Evolutionary conservation across 192 early-diverging fungal genomes (phyloP).

Genomic region (Irineochytrium annulatum): DNA sequence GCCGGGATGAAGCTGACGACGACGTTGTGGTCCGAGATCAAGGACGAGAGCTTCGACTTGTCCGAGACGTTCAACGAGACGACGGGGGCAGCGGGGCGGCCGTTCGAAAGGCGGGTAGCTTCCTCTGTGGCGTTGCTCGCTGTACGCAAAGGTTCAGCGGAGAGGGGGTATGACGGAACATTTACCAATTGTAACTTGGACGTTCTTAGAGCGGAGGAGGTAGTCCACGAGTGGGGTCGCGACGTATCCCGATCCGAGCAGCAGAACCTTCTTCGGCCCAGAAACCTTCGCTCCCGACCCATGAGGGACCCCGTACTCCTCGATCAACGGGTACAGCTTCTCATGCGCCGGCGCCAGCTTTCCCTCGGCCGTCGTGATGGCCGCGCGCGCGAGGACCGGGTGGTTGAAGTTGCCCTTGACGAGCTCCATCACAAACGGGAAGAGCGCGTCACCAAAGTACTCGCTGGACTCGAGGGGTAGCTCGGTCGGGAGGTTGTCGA

Average conservation of each 20-base stretch:
- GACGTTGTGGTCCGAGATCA: conserved; percentile 49
- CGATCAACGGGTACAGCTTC: conserved; percentile 41
- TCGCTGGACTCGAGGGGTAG: conserved; percentile 90
- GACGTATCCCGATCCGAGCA: conserved; percentile 96
- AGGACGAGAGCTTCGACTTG: conserved; percentile 42
- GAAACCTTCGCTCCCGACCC: neutral
- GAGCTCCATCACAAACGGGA: conserved; percentile 76
- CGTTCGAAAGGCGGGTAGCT: conserved; percentile 7
- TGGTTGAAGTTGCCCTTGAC: conserved; percentile 57
- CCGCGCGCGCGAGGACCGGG: conserved; percentile 70
- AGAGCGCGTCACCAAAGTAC: conserved; percentile 84
- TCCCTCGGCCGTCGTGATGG: conserved; percentile 69
- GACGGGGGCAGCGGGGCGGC: conserved; percentile 30
- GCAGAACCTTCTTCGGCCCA: conserved; percentile 69
- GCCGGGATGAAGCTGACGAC: conserved; percentile 63
- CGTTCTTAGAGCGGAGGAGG: conserved; percentile 83
- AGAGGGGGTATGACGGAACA: neutral
- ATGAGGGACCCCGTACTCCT: conserved; percentile 23
- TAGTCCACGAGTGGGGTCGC: conserved; percentile 93
- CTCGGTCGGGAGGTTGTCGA: conserved; percentile 96
- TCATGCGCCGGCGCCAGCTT: conserved; percentile 53
- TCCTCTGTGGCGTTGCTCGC: neutral
- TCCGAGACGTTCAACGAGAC: conserved; percentile 52
- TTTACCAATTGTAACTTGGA: conserved; percentile 83
- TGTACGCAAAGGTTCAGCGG: neutral